These are phyloP conservation scores for Sesbania bispinosa DNA, from an alignment of 306 rosid genomes.

Conservation along the genomic window DNA sequence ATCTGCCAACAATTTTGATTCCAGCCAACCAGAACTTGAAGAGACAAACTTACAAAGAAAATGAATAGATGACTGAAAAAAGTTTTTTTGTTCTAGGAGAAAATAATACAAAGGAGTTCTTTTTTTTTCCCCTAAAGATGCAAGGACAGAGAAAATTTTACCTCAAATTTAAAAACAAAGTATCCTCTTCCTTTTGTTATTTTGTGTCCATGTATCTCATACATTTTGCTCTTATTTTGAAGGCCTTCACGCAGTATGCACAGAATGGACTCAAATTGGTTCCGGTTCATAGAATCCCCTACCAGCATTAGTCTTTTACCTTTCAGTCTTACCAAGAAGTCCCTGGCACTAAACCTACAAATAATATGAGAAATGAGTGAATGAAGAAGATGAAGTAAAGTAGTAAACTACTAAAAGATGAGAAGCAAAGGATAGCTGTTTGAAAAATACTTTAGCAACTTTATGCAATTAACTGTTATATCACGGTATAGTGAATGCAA, in stretches of 20 bases:
- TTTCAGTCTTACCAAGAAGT: constrained; percentile 73
- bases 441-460: constrained; percentile 12
- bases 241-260: constrained; percentile 82
- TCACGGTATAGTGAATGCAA: not conserved
- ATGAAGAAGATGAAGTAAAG: constrained; percentile 9
- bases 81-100: not conserved
- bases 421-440: constrained; percentile 2
- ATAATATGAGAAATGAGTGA: constrained; percentile 37
- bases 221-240: constrained; percentile 77
- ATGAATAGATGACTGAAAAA: not conserved
- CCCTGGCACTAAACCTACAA: constrained; percentile 83
- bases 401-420: constrained; percentile 17
- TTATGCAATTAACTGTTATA: not conserved
- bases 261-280: constrained; percentile 91
- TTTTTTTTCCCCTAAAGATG: not conserved
- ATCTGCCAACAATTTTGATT: not conserved
- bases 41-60: not conserved
- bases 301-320: constrained; percentile 84
- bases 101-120: no score
- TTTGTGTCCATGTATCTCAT: constrained; percentile 73
- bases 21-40: constrained; percentile 8
- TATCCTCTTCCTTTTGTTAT: constrained; percentile 92
- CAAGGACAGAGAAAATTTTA: constrained; percentile 16
- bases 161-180: constrained; percentile 80
- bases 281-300: constrained; percentile 94